Evolutionary conservation across 2,329 filamentous ascomycete genomes (phyloP).

Genomic region (Botrytis byssoidea): DNA sequence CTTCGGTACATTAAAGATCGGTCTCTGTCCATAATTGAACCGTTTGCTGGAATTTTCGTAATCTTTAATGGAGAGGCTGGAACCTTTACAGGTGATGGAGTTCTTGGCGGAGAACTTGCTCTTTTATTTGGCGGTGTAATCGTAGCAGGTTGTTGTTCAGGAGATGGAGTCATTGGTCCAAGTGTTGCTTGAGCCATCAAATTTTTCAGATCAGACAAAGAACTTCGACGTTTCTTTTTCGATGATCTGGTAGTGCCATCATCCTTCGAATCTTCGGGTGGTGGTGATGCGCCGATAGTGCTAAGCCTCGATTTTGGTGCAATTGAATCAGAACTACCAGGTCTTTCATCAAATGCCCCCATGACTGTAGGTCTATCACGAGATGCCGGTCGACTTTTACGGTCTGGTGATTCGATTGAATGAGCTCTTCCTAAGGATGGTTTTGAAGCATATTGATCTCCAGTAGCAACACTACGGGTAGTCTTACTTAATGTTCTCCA

Average conservation of each 20-base stretch:
- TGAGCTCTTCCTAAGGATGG: slow-evolving; percentile 66
- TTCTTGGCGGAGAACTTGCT: slow-evolving; percentile 34
- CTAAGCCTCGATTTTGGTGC: slow-evolving; percentile 38
- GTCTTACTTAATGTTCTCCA: slow-evolving; percentile 89
- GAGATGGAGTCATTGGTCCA: slow-evolving; percentile 42
- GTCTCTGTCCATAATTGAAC: slow-evolving; percentile 33
- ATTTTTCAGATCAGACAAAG: slow-evolving; percentile 78
- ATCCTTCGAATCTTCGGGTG: slow-evolving; percentile 46
- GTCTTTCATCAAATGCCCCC: slow-evolving; percentile 63
- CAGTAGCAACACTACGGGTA: slow-evolving; percentile 57
- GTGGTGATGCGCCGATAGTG: slow-evolving; percentile 38
- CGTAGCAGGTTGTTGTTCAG: slow-evolving; percentile 3
- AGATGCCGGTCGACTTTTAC: slow-evolving; percentile 50
- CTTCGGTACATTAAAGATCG: slow-evolving; percentile 29
- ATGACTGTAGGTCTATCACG: slow-evolving; percentile 60
- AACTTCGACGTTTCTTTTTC: slow-evolving; percentile 84
- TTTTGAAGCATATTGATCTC: slow-evolving; percentile 61
- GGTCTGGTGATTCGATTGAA: slow-evolving; percentile 68
- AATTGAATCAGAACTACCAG: slow-evolving; percentile 52
- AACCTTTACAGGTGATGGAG: slow-evolving; percentile 33
- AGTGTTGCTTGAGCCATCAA: slow-evolving; percentile 63
- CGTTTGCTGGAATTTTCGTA: slow-evolving; percentile 35
- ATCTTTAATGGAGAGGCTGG: slow-evolving; percentile 21
- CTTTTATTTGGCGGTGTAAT: slow-evolving; percentile 23
- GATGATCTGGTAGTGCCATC: slow-evolving; percentile 43